Evolutionary conservation across 1,284 basidiomycete genomes (phyloP), one percentile per base, ranked within the genome.

Genomic region (Trichosporon sp.): DNA sequence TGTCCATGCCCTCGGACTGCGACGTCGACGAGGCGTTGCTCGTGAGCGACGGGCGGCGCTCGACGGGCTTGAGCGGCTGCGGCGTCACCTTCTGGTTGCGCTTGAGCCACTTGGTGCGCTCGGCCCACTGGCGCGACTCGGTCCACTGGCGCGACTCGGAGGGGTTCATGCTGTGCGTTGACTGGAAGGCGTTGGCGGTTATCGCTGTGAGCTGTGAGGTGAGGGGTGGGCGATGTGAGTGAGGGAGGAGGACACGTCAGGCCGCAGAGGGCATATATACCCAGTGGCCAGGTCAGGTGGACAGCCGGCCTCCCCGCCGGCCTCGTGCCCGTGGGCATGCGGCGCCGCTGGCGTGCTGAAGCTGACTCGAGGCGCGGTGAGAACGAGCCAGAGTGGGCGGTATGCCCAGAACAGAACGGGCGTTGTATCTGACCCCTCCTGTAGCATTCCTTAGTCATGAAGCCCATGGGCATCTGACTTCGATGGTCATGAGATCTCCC

Each of bases 91-190:
- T 60, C 56, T 60, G 56, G 27, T 29, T 60, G 2, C 29, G 27
- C 56, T 60, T 60, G 27, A 60, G 27, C 56, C 56, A 60, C 56
- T 60, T 60, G 13, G 56, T 21, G 56, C 56, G 56, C 56, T 60
- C 56, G 56, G 56, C 29, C 56, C 56, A 60, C 27, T 60, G 56
- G 56, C 56, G 56, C 51, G 56, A 60, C 18, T 60, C 56, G 56
- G 56, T 60, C 56, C 56, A 60, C 27, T 60, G 56, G 56, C 56
- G 56, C 51, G 56, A 60, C 56, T 60, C 56, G 56, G 27, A 31
- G 18, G 56, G 56, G 56, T 60, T 60, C 56, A 60, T 60, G 56
- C 56, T 60, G 56, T 3, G 15, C 12, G 15, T 13, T 6, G 27
- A n/a, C 18, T 29, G 56, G 56, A 60, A 60, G 27, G 56, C 56